A percentile compares a stretch with the other conserved stretches of the same genome.
Conservation (phyloP, 2,329 filamentous ascomycete species). For the Microcyclospora pomicola region DNA sequence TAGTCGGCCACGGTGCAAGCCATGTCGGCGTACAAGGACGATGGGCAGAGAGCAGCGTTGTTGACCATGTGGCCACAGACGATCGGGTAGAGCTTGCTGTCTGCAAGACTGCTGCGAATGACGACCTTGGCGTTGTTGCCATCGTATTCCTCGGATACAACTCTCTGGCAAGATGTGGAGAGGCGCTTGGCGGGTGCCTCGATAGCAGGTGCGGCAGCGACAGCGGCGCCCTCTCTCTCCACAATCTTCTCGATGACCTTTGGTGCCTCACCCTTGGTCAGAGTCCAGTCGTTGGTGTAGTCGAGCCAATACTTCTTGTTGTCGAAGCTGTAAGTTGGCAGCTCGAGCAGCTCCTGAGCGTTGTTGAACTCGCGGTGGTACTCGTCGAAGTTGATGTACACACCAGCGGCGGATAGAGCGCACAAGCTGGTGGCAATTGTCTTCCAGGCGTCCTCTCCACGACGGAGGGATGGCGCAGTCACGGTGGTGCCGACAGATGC, state of each 20-base stretch:
- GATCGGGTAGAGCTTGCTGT: slow-evolving; percentile 47
- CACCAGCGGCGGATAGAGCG: slow-evolving; percentile 46
- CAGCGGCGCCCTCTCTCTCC: slow-evolving; percentile 24
- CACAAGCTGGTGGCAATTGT: slow-evolving; percentile 46
- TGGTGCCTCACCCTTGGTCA: slow-evolving; percentile 51
- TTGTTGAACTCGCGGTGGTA: slow-evolving; percentile 49
- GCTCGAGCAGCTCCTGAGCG: slow-evolving; percentile 45
- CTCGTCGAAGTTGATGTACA: slow-evolving; percentile 57
- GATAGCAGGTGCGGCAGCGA: slow-evolving; percentile 25
- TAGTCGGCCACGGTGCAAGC: slow-evolving; percentile 53
- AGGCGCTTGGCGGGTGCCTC: slow-evolving; percentile 39
- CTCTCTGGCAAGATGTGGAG: slow-evolving; percentile 50
- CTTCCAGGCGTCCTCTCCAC: slow-evolving; percentile 50
- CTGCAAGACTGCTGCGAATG: slow-evolving; percentile 52
- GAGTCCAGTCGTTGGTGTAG: slow-evolving; percentile 57
- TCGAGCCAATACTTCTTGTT: slow-evolving; percentile 60
- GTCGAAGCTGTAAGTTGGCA: slow-evolving; percentile 57
- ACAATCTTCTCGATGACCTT: slow-evolving; percentile 25
- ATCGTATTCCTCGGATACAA: slow-evolving; percentile 49
- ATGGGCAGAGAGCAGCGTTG: slow-evolving; percentile 51
- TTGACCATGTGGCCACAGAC: slow-evolving; percentile 56
- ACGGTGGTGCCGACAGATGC: slow-evolving; percentile 44
- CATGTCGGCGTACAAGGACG: slow-evolving; percentile 50
- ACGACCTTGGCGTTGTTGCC: slow-evolving; percentile 46
- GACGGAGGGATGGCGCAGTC: slow-evolving; percentile 47